Evolutionary conservation across 345 rosid species (phyloP), one percentile per base, ranked within the genome.

Genomic region (Corymbia maculata): DNA sequence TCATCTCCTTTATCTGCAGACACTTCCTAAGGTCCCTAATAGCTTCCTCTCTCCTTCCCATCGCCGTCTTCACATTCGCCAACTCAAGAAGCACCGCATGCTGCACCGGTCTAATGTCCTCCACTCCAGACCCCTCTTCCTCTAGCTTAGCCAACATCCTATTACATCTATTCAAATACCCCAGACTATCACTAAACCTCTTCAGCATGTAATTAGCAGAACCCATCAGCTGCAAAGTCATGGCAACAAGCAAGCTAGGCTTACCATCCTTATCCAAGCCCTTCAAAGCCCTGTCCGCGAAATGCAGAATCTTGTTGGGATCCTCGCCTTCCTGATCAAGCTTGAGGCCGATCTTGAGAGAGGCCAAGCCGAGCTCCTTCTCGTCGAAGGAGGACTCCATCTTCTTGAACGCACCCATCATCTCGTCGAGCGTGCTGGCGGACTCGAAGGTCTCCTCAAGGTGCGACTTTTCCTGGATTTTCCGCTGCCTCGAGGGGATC

Each of bases 41-140:
- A 75, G 98, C 99, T 92, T 97, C 99, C 89, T 98, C 99, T 87
- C 98, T 88, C 91, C 98, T 94, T 32, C 99, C 99, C 95, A 96
- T 94, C 7, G 98, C 98, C 1, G 97, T 95, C 91, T 98, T 96
- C 59, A 94, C 99, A 89, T 95, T 95, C 0, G 98, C 96, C 86
- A 96, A 93, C 94, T 94, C 98, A 42, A 95, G 96, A 61, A 95
- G 93, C 91, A 97, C 99, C 0, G 98, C 97, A 55, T 95, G 98
- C 89, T 92, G 86, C 89, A 97, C 94, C 0, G 99, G 96, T 89
- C 93, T 91, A 75, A 96, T 89, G 51, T 96, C 97, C 85, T 95
- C 96, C 52, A 86, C 89, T 80, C 90, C 85, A 87, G 88, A 87
- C 57, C 92, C 96, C 85, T 93, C 97, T 52, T 91, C 93, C 88